Evolutionary conservation across 768 basidiomycete species (phyloP), one percentile per base, ranked within the genome.

Genomic region (Hygrocybe punicea): DNA sequence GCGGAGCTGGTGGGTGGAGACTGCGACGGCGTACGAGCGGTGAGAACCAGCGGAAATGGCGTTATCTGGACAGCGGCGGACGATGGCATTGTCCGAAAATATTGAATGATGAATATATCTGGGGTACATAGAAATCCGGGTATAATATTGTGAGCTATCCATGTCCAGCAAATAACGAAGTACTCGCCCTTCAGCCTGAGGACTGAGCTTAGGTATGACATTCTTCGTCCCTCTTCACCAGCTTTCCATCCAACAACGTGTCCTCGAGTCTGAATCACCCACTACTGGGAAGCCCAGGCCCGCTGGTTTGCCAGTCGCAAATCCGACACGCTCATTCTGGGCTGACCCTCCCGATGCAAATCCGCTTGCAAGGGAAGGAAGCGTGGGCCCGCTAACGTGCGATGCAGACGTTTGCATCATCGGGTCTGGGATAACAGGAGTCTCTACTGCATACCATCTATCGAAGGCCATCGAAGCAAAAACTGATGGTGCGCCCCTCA

Each of bases 261-360:
- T 58, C 21, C 48, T 60, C 34, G 51, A 55, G 21, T 42, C 29
- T 29, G 29, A 29, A 4, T 29, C 29, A 8, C 8, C 29, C 46
- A 34, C 45, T 47, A n/a, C 19, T n/a, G n/a, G n/a, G n/a, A n/a
- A 52, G 10, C 56, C 57, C 16, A 14, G 19, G 17, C 61, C 56
- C 8, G 51, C 60, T 19, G 40, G 62, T 53, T 70, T 80, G 1
- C 91, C 91, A 0, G 82, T 83, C 0, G 57, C 73, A 1, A 84
- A 88, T 62, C 77, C 89, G 0, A 90, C 87, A 0, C 79, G 72
- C 23, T 88, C 91, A 0, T 89, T 88, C 68, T 93, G 91, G 91
- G 74, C 82, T 33, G 70, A 85, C 60, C 74, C 76, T 1, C 78
- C 82, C 0, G 77, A 74, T 19, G 85, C 79, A 0, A 90, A 88